Conservation (phyloP, 805 yeast species). For the Phaffomyces opuntiae region DNA sequence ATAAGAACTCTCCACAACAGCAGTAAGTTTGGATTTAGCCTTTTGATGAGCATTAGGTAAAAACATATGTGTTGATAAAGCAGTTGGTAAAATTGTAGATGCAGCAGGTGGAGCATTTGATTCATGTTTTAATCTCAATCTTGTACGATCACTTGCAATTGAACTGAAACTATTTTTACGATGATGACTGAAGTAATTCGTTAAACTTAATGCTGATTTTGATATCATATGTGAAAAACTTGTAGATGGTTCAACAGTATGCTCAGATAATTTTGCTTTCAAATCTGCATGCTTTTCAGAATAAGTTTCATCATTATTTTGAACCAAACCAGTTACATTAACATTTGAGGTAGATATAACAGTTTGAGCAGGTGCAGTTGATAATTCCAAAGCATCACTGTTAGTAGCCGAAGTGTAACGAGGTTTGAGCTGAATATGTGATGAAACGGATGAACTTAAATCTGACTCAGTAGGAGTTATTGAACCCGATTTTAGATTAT, state of each 20-base stretch:
- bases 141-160: slow-evolving; percentile 29
- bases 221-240: slow-evolving; percentile 28
- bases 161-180: slow-evolving; percentile 30
- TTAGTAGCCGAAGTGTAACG: slow-evolving; percentile 4
- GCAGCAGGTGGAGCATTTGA: slow-evolving; percentile 60
- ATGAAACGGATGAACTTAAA: slow-evolving; percentile 11
- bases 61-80: slow-evolving; percentile 55
- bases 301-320: slow-evolving; percentile 4
- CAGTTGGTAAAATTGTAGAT: slow-evolving; percentile 50
- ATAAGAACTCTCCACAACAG: slow-evolving; percentile 17
- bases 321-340: slow-evolving; percentile 18
- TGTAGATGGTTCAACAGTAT: slow-evolving; percentile 14
- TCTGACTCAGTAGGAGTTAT: slow-evolving; percentile 7
- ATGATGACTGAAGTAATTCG: slow-evolving; percentile 32
- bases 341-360: slow-evolving; percentile 23
- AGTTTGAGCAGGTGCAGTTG: slow-evolving; percentile 22
- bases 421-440: slow-evolving; percentile 14
- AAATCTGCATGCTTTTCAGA: slow-evolving; percentile 9
- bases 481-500: slow-evolving; percentile 2
- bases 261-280: slow-evolving; percentile 13
- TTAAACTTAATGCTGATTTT: slow-evolving; percentile 32
- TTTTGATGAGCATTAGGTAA: slow-evolving; percentile 39
- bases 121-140: slow-evolving; percentile 30
- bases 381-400: slow-evolving; percentile 18
- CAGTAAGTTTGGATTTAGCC: slow-evolving; percentile 21